phyloP scores from a whole-genome alignment of 208 protist species.

The Leishmania arabica region DNA sequence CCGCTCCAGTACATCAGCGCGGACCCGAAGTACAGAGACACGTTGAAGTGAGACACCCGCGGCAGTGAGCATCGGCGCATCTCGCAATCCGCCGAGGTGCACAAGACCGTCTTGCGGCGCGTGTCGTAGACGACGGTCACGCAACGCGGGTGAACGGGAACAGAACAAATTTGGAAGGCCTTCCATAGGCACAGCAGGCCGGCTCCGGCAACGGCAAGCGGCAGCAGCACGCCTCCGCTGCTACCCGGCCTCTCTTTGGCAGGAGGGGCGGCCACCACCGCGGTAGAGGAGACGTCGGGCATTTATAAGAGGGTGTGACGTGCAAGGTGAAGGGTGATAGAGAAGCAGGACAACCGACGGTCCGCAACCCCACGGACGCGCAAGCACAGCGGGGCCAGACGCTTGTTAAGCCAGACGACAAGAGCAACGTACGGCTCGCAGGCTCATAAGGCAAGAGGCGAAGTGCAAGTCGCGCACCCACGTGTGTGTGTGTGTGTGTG shows the following conservation, averaged over 20 bases:
- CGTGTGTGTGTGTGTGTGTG: not conserved
- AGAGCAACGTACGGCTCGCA: not conserved
- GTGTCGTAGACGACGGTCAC: conserved; percentile 88
- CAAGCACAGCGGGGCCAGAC: not conserved
- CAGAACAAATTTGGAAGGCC: conserved; percentile 47
- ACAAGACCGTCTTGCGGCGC: conserved; percentile 60
- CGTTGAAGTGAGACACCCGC: conserved; percentile 54
- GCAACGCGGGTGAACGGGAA: conserved; percentile 62
- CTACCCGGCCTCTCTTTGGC: not conserved
- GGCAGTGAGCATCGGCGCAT: conserved; percentile 32
- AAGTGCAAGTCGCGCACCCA: not conserved
- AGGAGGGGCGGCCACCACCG: not conserved
- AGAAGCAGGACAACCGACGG: not conserved
- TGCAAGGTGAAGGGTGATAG: not conserved
- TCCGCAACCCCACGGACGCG: not conserved
- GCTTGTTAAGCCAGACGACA: not conserved
- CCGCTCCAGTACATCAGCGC: conserved; percentile 49
- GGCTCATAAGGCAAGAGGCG: not conserved
- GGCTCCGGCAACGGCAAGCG: conserved; percentile 40
- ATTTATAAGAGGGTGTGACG: not conserved
- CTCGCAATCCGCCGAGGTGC: conserved; percentile 67
- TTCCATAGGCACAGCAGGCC: conserved; percentile 57
- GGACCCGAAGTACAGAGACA: conserved; percentile 51
- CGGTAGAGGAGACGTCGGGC: not conserved
- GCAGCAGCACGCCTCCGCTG: conserved; percentile 36